Evolutionary conservation across 2,329 filamentous ascomycete species (phyloP), one percentile per base, ranked within the genome.

Genomic region (Nannizziopsis barbatae): DNA sequence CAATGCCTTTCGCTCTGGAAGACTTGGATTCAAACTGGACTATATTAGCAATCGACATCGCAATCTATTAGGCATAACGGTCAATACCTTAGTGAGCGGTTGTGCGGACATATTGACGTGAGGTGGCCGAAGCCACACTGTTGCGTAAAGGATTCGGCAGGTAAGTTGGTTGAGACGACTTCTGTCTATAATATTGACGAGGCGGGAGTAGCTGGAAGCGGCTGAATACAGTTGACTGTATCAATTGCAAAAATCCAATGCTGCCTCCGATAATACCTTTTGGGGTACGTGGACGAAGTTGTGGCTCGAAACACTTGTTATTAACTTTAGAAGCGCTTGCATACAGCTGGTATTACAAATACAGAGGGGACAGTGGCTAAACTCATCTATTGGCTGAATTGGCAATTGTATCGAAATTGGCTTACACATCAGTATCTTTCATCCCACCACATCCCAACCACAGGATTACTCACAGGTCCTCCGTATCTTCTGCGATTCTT

Each of bases 1-100:
- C 79, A 60, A 82, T 79, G 63, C 79, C 79, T 62, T 82, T 82
- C 5, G 79, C 79, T 67, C 79, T 71, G 54, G 79, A 81, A 41
- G 78, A 81, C 65, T 82, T 82, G 52, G 77, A 81, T 63, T 82
- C 79, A 61, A 79, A 79, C 75, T 79, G 56, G 3, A 27, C 22
- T 27, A 4, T 27, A 27, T 27, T 27, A 27, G 22, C 22, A 27
- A 27, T 27, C 4, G 22, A 27, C 4, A 7, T 27, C 7, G 3
- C 22, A 7, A 3, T 27, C 22, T 27, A 7, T 27, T 27, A 27
- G 22, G 22, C 22, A 4, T 27, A 7, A 27, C 22, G 7, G 22
- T 27, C 22, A 27, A 27, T 67, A 68, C 69, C 65, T 72, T 72
- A 51, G 69, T 72, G 62, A 72, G 66, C 69, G 71, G 71, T 56